Evolutionary conservation across 2,329 filamentous ascomycete species (phyloP).

Genomic region (Fusarium tupiense): DNA sequence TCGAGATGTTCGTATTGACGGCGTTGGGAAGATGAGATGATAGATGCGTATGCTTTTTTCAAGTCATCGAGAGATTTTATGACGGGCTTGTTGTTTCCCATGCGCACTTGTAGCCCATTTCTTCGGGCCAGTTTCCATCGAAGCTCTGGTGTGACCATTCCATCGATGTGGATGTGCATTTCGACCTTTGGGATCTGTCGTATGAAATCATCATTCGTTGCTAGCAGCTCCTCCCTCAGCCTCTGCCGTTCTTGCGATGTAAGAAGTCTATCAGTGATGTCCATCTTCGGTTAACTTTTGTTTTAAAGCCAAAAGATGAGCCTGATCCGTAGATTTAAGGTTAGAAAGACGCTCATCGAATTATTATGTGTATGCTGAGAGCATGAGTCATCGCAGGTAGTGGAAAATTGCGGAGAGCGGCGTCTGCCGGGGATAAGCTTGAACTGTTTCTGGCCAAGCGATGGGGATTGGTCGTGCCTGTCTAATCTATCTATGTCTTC

Average conservation of each 20-base stretch:
- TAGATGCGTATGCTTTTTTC: neutral
- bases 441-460: neutral
- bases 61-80: neutral
- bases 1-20: neutral
- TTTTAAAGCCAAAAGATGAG: neutral
- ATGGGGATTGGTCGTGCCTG: rapidly evolving
- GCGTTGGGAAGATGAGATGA: neutral
- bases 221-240: neutral
- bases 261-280: neutral
- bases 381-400: neutral
- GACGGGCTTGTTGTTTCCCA: neutral
- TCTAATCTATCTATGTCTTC: neutral
- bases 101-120: neutral
- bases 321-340: too few species aligned
- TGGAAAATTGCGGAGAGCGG: neutral
- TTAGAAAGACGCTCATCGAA: neutral
- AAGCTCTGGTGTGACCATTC: neutral
- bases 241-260: neutral
- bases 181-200: neutral
- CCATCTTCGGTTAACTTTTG: neutral
- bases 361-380: neutral
- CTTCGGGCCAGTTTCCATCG: neutral
- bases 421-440: neutral
- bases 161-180: neutral
- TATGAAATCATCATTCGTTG: neutral